Base-by-base conservation (phyloP, 305 asterid species). In the Fraxinus sp. region DNA sequence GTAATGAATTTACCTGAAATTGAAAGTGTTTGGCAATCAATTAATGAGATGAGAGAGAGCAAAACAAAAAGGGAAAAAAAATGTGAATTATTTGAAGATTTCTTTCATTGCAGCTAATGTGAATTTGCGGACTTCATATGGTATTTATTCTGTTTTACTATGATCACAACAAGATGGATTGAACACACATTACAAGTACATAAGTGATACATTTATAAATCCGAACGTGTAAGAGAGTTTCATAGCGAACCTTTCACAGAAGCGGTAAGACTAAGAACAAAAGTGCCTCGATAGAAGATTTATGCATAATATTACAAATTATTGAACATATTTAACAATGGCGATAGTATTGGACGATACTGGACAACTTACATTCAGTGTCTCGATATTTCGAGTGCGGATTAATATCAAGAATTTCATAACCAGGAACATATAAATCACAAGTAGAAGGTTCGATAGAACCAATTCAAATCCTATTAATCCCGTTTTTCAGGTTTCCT, bases 401-500 rank as follows among this genome's bases (percentile, higher is more conserved):
- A 55, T 41, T 39, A 70, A 80, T 64, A 80, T 68, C 70, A 85
- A 59, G 79, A 75, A 77, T 46, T 81, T 57, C 82, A 83, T 78
- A 36, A 41, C 52, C 68, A 32, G 9, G 24, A 71, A 32, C 41
- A 71, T 13, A 30, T 5, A 71, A 14, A 71, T 71, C 59, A 81
- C 83, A 70, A 57, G 36, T 14, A 5, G 14, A 37, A 7, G 20
- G 33, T 68, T 39, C 73, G 22, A 49, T 72, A 16, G 74, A 77
- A 49, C 73, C 43, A 36, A 5, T 62, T 90, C 89, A 92, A 39
- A 85, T 80, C 86, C 89, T 89, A 59, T 86, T 85, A 55, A 87
- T 78, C 5, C 92, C 88, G 36, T 85, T 91, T 83, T 90, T 91
- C 81, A 93, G 85, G 88, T 86, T 89, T 49, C 98, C 97, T 9